phyloP scores from a whole-genome alignment of 805 yeast species.

The Lipomyces yamadae region DNA sequence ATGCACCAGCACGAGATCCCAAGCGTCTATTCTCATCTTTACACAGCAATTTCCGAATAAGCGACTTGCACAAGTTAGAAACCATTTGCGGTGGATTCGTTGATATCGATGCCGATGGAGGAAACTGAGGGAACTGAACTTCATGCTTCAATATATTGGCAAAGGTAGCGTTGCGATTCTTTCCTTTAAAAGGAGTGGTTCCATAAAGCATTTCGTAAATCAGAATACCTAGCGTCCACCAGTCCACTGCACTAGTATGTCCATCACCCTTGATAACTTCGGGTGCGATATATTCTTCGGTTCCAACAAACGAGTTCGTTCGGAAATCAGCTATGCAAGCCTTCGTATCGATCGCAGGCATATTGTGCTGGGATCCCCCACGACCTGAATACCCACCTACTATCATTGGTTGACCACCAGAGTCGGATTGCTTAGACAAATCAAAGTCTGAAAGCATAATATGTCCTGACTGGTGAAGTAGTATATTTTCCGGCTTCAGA shows the following conservation, averaged over 20 bases:
- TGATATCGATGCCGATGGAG: constrained; percentile 29
- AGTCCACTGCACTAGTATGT: constrained; percentile 96
- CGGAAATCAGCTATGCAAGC: constrained; percentile 95
- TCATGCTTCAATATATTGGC: constrained; percentile 84
- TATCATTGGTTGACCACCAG: constrained; percentile 76
- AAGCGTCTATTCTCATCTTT: constrained; percentile 88
- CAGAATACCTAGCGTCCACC: constrained; percentile 98
- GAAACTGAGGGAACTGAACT: constrained; percentile 62
- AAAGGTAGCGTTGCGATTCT: constrained; percentile 85
- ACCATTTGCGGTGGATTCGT: constrained; percentile 52
- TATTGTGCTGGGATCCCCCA: constrained; percentile 47
- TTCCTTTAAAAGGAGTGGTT: constrained; percentile 94
- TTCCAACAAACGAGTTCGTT: constrained; percentile 97
- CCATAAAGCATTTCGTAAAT: constrained; percentile 95
- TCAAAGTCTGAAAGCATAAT: constrained; percentile 98
- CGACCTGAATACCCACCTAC: constrained; percentile 45
- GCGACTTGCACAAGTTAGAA: constrained; percentile 74
- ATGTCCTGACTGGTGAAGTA: constrained; percentile 95
- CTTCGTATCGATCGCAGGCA: constrained; percentile 85
- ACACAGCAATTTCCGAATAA: constrained; percentile 78
- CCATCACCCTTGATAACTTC: constrained; percentile 97
- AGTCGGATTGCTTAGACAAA: constrained; percentile 83
- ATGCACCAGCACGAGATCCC: constrained; percentile 93
- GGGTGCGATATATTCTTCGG: constrained; percentile 98
- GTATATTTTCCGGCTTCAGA: constrained; percentile 92